Evolutionary conservation across 163 green algal genomes (phyloP), one percentile per base, ranked within the genome.

Genomic region (Chloroidium sp.): DNA sequence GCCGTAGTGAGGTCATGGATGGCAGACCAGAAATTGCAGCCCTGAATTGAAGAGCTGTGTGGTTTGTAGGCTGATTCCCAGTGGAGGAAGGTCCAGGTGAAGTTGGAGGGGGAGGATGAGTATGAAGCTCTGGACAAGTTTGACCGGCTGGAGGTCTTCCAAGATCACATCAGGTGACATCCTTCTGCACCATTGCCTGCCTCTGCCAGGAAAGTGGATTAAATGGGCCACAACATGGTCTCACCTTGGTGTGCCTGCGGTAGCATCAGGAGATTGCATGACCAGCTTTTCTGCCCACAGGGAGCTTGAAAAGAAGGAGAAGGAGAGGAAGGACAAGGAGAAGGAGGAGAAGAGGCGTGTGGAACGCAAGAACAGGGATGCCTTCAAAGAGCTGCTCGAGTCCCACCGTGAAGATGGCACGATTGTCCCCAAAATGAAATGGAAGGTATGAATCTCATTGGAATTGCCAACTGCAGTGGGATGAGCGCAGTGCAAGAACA

Each of bases 91-190:
- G 90, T 88, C 4, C 77, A 80, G 74, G 81, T 85, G 36, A 91
- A 90, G 75, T 82, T 97, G 78, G 86, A 92, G 77, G 91, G 88
- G 14, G 90, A 92, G 81, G 84, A 91, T 1, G 91, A 88, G 69
- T 95, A 88, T 76, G 89, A 95, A 69, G 86, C 82, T 1, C 84
- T 96, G 57, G 89, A 94, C 77, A 92, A 93, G 79, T n/a, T 93
- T 61, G 92, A 95, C 81, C 82, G 91, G 60, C 87, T 97, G 76
- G 92, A 95, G 80, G 91, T 93, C 59, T 97, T 92, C 82, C 86
- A 95, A 82, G 88, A 91, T n/a, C 83, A 88, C 80, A 87, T 89
- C 69, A 80, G 62, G 84, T 88, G 79, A 57, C 79, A 14, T 2
- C 58, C 64, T 58, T 36, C n/a, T 79, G 0, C 12, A 14, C 13